These are phyloP conservation scores for Penstemon davidsonii DNA, from an alignment of 257 asterid genomes.

Conservation along the genomic window DNA sequence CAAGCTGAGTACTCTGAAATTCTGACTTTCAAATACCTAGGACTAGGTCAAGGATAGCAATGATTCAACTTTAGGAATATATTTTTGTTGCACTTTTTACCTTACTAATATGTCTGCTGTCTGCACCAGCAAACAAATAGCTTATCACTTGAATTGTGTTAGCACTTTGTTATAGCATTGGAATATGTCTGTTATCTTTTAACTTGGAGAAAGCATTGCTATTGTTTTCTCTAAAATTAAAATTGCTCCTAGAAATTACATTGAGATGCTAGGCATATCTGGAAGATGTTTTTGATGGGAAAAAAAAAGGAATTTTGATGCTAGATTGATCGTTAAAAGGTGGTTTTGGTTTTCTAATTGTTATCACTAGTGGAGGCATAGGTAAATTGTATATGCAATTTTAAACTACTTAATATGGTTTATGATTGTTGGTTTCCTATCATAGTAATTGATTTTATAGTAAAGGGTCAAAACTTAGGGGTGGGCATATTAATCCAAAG, in stretches of 20 bases:
- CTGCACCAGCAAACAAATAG: no score
- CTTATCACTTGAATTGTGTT: no score
- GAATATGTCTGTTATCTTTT: not conserved
- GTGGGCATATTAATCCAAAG: not conserved
- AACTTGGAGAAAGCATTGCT: slow-evolving; percentile 4
- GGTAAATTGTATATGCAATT: not conserved
- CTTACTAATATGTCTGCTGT: no score
- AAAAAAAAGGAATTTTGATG: not conserved
- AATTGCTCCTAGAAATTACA: not conserved
- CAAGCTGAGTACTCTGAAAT: no score
- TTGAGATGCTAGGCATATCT: not conserved
- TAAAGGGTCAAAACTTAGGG: not conserved
- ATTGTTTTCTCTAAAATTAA: not conserved
- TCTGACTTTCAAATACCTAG: no score
- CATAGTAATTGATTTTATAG: not conserved
- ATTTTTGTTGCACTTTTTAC: no score
- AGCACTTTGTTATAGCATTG: no score
- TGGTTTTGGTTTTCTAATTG: no score
- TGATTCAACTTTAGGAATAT: no score
- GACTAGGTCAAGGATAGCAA: no score
- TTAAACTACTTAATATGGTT: not conserved
- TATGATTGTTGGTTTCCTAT: not conserved
- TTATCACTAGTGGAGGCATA: not conserved
- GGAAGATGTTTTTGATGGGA: not conserved
- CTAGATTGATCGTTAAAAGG: no score